These are phyloP conservation scores for Sphaerulina populicola DNA, from an alignment of 2,329 filamentous ascomycete species.

Conservation along the genomic window DNA sequence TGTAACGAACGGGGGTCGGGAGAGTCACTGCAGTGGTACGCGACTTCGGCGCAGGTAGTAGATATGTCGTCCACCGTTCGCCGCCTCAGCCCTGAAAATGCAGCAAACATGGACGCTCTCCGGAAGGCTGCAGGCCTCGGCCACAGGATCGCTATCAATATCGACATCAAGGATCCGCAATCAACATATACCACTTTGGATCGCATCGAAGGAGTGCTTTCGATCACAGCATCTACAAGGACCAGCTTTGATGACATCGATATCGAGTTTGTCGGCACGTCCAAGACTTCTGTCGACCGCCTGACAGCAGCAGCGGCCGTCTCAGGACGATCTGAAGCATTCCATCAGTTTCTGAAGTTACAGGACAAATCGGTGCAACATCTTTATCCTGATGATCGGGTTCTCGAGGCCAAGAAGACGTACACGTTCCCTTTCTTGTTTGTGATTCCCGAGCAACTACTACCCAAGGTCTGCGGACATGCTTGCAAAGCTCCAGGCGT, in stretches of 20 bases:
- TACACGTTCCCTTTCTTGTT: constrained; percentile 58
- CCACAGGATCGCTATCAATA: constrained; percentile 38
- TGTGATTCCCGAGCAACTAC: constrained; percentile 52
- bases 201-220: constrained; percentile 47
- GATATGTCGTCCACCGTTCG: constrained; percentile 14
- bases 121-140: constrained; percentile 22
- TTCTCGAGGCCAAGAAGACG: constrained; percentile 46
- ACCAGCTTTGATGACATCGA: constrained; percentile 51
- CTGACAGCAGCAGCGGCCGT: constrained; percentile 45
- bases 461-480: constrained; percentile 54
- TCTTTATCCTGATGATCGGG: constrained; percentile 47
- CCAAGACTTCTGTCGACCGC: constrained; percentile 49
- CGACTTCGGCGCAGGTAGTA: constrained; percentile 6
- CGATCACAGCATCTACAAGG: constrained; percentile 44
- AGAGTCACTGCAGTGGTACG: constrained; percentile 7
- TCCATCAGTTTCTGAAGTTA: constrained; percentile 54
- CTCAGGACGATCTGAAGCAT: constrained; percentile 48
- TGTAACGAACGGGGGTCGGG: not conserved
- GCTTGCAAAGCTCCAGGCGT: constrained; percentile 44
- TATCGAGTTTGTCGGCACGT: constrained; percentile 50
- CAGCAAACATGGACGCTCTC: constrained; percentile 22
- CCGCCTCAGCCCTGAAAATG: constrained; percentile 11
- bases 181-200: constrained; percentile 51
- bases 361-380: constrained; percentile 37
- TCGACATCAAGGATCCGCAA: constrained; percentile 34